Conservation (phyloP, 208 protist species). For the Crithidia mellificae region DNA sequence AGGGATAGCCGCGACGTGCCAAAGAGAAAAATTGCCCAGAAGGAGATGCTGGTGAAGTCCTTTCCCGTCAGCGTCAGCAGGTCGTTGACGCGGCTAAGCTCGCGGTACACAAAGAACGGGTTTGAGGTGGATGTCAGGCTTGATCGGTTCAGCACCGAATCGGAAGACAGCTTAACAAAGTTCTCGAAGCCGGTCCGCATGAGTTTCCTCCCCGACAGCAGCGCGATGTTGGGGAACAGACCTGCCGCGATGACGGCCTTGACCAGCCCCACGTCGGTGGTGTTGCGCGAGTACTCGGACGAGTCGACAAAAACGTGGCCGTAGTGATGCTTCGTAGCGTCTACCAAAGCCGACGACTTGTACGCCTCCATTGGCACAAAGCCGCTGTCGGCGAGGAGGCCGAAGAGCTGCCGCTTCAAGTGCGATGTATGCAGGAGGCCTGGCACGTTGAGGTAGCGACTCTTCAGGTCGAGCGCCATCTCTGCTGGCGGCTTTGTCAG, state of each 20-base stretch:
- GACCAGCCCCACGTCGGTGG: slow-evolving; percentile 64
- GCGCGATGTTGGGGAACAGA: slow-evolving; percentile 67
- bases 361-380: slow-evolving; percentile 35
- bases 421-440: slow-evolving; percentile 56
- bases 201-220: slow-evolving; percentile 43
- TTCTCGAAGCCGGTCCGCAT: slow-evolving; percentile 63
- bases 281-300: slow-evolving; percentile 56
- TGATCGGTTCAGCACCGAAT: slow-evolving; percentile 51
- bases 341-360: neutral
- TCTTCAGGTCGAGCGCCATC: slow-evolving; percentile 46
- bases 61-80: slow-evolving; percentile 37
- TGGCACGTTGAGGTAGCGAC: slow-evolving; percentile 64
- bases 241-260: slow-evolving; percentile 66
- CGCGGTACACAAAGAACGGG: slow-evolving; percentile 78
- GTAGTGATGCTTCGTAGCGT: neutral
- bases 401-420: slow-evolving; percentile 79
- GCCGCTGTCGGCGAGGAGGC: slow-evolving; percentile 51
- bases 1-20: slow-evolving; percentile 45
- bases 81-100: slow-evolving; percentile 43
- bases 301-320: slow-evolving; percentile 61
- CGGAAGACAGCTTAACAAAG: slow-evolving; percentile 31
- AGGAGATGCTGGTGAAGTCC: slow-evolving; percentile 50
- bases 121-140: slow-evolving; percentile 27
- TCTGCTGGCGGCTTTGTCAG: slow-evolving; percentile 39
- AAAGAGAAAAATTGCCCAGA: slow-evolving; percentile 82